Evolutionary conservation across 2,329 filamentous ascomycete genomes (phyloP), one percentile per base, ranked within the genome.

Genomic region (Neofusicoccum ribis): DNA sequence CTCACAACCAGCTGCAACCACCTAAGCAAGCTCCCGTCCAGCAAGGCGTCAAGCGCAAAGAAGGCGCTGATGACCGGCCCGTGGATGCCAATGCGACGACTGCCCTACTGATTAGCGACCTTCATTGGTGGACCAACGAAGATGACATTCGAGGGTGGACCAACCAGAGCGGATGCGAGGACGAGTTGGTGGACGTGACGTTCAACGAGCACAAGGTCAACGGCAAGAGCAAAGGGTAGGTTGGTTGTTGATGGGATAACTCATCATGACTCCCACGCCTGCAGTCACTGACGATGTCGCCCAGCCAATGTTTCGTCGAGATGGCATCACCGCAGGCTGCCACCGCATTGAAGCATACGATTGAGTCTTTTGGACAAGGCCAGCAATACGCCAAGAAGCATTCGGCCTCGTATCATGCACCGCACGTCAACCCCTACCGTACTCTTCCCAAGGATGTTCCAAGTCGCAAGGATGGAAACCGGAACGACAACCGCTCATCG

Each of bases 121-220:
- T 99, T 9, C 91, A 91, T 77, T 99, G 95, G 95, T 98, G 94
- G 94, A 93, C 89, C 36, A 77, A 74, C 2, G 95, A 99, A 74
- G 95, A 99, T 73, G 93, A 98, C 71, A 87, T 99, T 65, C 90
- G 95, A 62, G 91, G 90, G 59, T 97, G 93, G 91, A 84, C 91
- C 27, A 88, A 88, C 69, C 85, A 91, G 69, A 91, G 90, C n/a
- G 86, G 86, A 2, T 91, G 88, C 70, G 95, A 98, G 76, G 85
- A 89, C 51, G 92, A 97, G 72, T 81, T 98, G 17, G 93, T 91
- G 72, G 95, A 98, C 67, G 88, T 99, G 60, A 97, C 93, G 0
- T 99, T 98, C 77, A 97, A 92, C 72, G 95, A 99, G 77, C 95
- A 98, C 79, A 99, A 99, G 77, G 93, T 98, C 54, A 99, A 99